A percentile compares a stretch with the other conserved stretches of the same genome.
These are phyloP conservation scores for Backusella westeae DNA, from an alignment of 192 early-diverging fungal species.

Conservation along the genomic window DNA sequence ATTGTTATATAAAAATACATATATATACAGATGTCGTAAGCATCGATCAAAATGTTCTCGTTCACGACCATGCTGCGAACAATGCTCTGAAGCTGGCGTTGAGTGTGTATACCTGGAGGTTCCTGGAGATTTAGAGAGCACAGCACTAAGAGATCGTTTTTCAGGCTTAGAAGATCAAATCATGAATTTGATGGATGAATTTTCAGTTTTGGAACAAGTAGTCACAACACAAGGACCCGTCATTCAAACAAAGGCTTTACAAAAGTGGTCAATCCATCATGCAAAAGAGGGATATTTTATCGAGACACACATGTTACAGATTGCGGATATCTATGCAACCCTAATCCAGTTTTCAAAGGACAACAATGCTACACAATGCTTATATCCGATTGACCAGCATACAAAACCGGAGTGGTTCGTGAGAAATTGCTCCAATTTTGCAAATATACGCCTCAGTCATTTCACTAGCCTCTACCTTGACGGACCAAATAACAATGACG, in stretches of 20 bases:
- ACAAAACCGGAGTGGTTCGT: constrained; percentile 15
- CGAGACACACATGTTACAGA: constrained; percentile 23
- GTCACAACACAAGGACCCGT: background rate
- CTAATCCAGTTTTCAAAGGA: constrained; percentile 31
- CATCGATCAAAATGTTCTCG: constrained; percentile 37
- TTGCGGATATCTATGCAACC: constrained; percentile 25
- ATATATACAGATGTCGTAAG: constrained; percentile 19
- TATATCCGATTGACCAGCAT: constrained; percentile 9
- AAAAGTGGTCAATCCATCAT: constrained; percentile 5
- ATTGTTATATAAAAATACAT: background rate
- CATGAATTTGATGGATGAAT: constrained; percentile 23
- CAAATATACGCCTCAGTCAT: constrained; percentile 27
- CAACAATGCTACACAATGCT: constrained; percentile 9
- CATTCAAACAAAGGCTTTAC: constrained; percentile 11
- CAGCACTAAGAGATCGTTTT: constrained; percentile 33
- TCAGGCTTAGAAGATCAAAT: constrained; percentile 37
- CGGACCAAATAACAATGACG: constrained; percentile 1
- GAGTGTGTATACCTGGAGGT: constrained; percentile 28
- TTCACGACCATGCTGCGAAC: constrained; percentile 25
- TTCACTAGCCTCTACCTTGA: constrained; percentile 23
- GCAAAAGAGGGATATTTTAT: constrained; percentile 22
- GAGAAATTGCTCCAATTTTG: constrained; percentile 30
- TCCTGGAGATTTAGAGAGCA: constrained; percentile 38
- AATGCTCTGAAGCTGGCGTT: constrained; percentile 21
- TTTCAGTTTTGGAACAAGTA: constrained; percentile 22